Conservation (phyloP, 2,329 filamentous ascomycete species). For the Onygenales sp. region DNA sequence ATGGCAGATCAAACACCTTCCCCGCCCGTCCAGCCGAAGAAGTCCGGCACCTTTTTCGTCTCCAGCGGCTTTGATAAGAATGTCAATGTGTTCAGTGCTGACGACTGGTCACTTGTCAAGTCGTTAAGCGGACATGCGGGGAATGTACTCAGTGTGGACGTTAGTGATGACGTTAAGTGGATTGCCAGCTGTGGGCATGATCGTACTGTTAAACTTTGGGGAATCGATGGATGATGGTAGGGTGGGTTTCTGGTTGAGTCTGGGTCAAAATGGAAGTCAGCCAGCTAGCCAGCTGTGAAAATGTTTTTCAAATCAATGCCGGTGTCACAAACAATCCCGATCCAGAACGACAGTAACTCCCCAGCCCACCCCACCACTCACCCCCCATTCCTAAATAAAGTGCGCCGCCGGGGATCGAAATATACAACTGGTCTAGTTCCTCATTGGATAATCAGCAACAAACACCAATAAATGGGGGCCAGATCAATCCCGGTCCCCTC, state of each 20-base stretch:
- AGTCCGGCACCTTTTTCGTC: constrained; percentile 84
- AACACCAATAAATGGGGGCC: no score
- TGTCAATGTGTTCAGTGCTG: constrained; percentile 90
- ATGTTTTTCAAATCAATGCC: no score
- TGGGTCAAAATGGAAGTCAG: background rate
- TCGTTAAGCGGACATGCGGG: constrained; percentile 83
- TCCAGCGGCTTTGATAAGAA: constrained; percentile 88
- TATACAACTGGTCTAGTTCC: no score
- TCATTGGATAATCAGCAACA: no score
- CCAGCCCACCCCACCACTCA: no score
- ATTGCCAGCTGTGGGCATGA: constrained; percentile 93
- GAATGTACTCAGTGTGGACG: constrained; percentile 83
- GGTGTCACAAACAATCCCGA: no score
- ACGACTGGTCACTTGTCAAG: constrained; percentile 89
- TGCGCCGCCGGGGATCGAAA: no score
- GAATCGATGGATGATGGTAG: constrained; percentile 61
- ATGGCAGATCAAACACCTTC: constrained; percentile 12
- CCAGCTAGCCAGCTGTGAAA: no score
- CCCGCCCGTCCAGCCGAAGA: constrained; percentile 56
- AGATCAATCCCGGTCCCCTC: no score
- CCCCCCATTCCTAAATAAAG: no score
- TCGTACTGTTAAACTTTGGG: constrained; percentile 93
- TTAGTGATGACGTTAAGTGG: constrained; percentile 78
- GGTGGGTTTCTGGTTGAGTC: background rate
- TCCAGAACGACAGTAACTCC: background rate